A percentile compares a stretch with the other conserved stretches of the same genome.
phyloP scores from a whole-genome alignment of 305 asterid species.

The Solanum hybrid region DNA sequence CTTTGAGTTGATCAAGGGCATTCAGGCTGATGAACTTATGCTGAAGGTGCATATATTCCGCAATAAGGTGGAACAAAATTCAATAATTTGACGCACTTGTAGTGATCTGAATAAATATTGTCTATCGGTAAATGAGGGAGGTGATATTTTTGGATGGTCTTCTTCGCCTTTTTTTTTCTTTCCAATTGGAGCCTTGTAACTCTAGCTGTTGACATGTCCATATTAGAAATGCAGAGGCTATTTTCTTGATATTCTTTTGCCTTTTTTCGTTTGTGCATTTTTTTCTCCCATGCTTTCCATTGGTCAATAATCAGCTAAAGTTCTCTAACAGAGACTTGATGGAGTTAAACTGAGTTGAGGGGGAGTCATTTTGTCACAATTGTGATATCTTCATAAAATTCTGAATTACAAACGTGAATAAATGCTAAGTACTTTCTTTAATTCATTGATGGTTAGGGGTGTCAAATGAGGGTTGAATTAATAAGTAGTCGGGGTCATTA shows the following conservation, averaged over 20 bases:
- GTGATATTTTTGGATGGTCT: background rate
- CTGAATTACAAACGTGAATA: background rate
- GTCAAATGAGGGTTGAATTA: background rate
- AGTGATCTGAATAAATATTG: background rate
- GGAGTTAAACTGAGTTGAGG: background rate
- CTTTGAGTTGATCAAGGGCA: conserved; percentile 7
- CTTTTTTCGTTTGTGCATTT: background rate
- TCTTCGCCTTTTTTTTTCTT: background rate
- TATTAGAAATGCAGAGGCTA: background rate
- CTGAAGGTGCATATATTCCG: conserved; percentile 10
- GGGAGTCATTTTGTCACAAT: background rate
- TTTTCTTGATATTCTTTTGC: background rate
- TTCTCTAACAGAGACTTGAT: background rate
- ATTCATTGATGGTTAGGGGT: background rate
- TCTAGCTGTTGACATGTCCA: background rate
- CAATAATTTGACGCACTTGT: background rate
- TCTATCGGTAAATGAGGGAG: background rate
- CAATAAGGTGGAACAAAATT: background rate
- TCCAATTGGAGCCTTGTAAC: background rate
- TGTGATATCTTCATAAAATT: background rate
- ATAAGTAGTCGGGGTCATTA: background rate
- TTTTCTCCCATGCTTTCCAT: background rate
- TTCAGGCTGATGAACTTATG: background rate
- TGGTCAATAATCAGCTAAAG: background rate
- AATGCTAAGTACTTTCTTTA: background rate